Conservation (phyloP, 805 yeast genomes). For the Starmerella vaccinii region DNA sequence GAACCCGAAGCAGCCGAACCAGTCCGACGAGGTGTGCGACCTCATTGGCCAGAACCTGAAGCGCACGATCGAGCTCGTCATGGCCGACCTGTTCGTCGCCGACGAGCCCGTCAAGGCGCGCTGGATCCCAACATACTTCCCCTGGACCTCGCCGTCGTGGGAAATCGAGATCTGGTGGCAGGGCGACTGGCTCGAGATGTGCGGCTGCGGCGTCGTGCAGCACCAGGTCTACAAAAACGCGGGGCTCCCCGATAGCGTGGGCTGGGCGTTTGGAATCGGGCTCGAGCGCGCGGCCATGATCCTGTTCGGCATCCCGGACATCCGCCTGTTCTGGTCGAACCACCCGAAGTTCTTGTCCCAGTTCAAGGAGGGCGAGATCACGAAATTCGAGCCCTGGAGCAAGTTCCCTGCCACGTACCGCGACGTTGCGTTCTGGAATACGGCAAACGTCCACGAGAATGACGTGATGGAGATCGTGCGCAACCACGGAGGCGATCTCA, state of each 20-base stretch:
- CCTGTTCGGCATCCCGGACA: constrained; percentile 89
- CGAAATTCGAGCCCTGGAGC: constrained; percentile 76
- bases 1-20: constrained; percentile 74
- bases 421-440: constrained; percentile 89
- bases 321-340: constrained; percentile 79
- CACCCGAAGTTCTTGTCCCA: constrained; percentile 71
- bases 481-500: constrained; percentile 68
- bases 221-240: constrained; percentile 67
- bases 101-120: constrained; percentile 72
- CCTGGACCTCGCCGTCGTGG: constrained; percentile 98
- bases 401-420: constrained; percentile 78
- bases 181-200: constrained; percentile 93
- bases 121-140: constrained; percentile 93
- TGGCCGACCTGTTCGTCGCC: constrained; percentile 66
- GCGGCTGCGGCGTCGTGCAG: constrained; percentile 88
- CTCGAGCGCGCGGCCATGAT: constrained; percentile 93
- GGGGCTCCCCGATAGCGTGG: constrained; percentile 51
- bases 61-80: constrained; percentile 72
- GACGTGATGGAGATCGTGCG: constrained; percentile 92
- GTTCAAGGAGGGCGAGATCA: constrained; percentile 53
- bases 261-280: constrained; percentile 98
- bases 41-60: constrained; percentile 70
- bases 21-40: constrained; percentile 58
- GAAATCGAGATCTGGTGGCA: constrained; percentile 99
- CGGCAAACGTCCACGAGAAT: constrained; percentile 55